Conservation (phyloP, 2,329 filamentous ascomycete species). For the Didymella segeticola region DNA sequence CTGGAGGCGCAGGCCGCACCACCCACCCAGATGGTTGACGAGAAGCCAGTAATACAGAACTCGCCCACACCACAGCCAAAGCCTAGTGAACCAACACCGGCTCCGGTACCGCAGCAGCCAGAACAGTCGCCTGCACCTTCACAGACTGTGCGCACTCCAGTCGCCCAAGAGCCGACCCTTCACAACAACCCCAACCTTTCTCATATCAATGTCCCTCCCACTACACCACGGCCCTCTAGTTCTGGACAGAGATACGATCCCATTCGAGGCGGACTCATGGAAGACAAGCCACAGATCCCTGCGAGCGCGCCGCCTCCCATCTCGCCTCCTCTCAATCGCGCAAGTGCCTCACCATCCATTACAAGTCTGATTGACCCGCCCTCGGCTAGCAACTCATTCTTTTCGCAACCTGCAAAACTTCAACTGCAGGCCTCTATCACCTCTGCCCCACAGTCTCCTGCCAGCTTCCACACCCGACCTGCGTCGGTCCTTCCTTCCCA, state of each 20-base stretch:
- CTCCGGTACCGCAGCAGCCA: slow-evolving; percentile 27
- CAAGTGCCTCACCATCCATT: slow-evolving; percentile 91
- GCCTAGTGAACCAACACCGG: slow-evolving; percentile 34
- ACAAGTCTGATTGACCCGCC: slow-evolving; percentile 85
- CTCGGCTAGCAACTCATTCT: slow-evolving; percentile 47
- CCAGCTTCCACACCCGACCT: slow-evolving; percentile 38
- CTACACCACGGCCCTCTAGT: slow-evolving; percentile 62
- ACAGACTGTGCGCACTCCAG: slow-evolving; percentile 43
- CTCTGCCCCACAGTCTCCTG: slow-evolving; percentile 50
- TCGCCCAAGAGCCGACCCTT: slow-evolving; percentile 48
- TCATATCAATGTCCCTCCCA: slow-evolving; percentile 54
- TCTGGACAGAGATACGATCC: slow-evolving; percentile 90
- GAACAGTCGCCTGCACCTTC: slow-evolving; percentile 36
- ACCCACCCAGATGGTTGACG: slow-evolving; percentile 34
- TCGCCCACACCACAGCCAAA: slow-evolving; percentile 38
- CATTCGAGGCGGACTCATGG: slow-evolving; percentile 69
- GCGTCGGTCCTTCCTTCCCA: slow-evolving; percentile 38
- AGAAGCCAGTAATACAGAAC: slow-evolving; percentile 32
- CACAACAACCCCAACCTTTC: slow-evolving; percentile 47
- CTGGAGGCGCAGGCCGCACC: slow-evolving; percentile 40
- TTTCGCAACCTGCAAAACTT: slow-evolving; percentile 40
- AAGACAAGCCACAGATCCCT: slow-evolving; percentile 50
- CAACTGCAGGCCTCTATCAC: slow-evolving; percentile 48
- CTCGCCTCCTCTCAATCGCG: slow-evolving; percentile 66
- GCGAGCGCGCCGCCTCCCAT: slow-evolving; percentile 56